These are phyloP conservation scores for Stephania cephalantha DNA, from an alignment of 164 flowering plant species.

Conservation along the genomic window DNA sequence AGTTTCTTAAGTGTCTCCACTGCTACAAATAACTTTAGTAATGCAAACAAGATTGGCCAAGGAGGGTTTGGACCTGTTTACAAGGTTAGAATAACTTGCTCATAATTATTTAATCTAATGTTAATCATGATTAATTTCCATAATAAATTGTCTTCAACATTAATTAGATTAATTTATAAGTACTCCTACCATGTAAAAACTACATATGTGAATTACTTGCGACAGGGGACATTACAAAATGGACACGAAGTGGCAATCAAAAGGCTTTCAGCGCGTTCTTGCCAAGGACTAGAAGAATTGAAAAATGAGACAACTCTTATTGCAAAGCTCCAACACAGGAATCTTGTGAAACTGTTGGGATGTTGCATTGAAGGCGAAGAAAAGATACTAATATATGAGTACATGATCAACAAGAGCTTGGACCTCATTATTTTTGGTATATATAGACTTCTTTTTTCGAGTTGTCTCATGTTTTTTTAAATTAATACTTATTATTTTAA, in stretches of 20 bases:
- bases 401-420: constrained; percentile 4
- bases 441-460: background rate
- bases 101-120: background rate
- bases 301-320: constrained; percentile 7
- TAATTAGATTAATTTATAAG: background rate
- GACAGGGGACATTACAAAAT: background rate
- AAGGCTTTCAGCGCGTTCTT: background rate
- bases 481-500: background rate
- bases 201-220: background rate
- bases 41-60: background rate
- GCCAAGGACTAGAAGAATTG: constrained; percentile 6
- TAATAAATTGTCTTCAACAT: too few species aligned
- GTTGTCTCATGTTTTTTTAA: background rate
- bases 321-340: constrained; percentile 11
- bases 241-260: background rate
- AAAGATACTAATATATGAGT: constrained; percentile 1
- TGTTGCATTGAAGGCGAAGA: constrained; percentile 8
- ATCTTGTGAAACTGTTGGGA: constrained; percentile 6
- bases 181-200: background rate
- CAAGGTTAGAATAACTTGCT: background rate
- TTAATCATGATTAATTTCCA: background rate
- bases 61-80: background rate
- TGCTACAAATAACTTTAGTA: background rate
- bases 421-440: background rate
- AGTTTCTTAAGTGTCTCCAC: background rate